Percentiles rank a stretch among this genome's conserved stretches.
phyloP scores from a whole-genome alignment of 2,329 filamentous ascomycete genomes.

The Aureobasidium sp. region DNA sequence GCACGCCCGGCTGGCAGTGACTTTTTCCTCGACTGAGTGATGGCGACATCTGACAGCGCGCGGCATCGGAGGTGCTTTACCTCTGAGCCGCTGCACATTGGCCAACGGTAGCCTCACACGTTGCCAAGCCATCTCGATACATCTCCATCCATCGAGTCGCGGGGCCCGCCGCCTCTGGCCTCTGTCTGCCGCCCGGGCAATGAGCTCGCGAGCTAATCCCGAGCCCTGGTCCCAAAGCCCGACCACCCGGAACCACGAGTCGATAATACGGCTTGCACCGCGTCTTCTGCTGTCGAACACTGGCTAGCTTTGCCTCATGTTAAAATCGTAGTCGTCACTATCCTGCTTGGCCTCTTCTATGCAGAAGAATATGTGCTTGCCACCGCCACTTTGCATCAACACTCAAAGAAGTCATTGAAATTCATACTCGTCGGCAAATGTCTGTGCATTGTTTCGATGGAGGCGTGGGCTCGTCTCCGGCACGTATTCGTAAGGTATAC shows the following conservation, averaged over 20 bases:
- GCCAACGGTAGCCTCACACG: not conserved
- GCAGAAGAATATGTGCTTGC: not conserved
- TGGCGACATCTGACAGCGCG: constrained; percentile 1
- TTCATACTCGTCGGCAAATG: not conserved
- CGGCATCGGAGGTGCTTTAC: not conserved
- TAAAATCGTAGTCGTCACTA: not conserved
- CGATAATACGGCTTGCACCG: not conserved
- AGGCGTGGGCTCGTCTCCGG: not conserved
- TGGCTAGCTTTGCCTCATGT: not conserved
- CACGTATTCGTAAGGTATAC: not conserved
- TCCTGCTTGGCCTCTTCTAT: not conserved
- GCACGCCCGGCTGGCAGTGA: not conserved
- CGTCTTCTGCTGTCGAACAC: not conserved
- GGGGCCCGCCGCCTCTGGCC: not conserved
- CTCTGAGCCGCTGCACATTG: not conserved
- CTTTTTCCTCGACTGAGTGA: not conserved
- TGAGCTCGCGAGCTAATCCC: not conserved
- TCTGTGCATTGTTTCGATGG: no score
- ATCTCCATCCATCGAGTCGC: not conserved
- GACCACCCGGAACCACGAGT: not conserved
- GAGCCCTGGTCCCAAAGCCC: not conserved
- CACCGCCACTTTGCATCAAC: not conserved
- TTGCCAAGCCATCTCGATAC: constrained; percentile 10
- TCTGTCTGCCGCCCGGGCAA: not conserved
- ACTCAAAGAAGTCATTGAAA: not conserved